Percentiles rank a stretch among this genome's conserved stretches.
Evolutionary conservation across 129 eudicot genomes (phyloP).

Genomic region (Centrapalus pauciflorus): DNA sequence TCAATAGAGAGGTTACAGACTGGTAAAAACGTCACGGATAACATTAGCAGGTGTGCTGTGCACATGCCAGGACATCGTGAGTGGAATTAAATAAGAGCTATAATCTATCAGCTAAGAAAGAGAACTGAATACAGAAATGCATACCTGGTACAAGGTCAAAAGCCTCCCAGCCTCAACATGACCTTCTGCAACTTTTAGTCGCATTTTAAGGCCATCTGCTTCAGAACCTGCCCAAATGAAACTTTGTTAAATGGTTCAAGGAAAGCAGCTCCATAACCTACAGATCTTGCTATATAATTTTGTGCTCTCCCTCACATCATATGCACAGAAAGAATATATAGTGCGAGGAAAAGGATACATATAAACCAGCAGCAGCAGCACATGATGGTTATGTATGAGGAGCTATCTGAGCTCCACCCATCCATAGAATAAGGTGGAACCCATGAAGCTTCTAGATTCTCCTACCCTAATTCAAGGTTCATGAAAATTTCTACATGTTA

Average conservation of each 20-base stretch:
- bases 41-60: not conserved
- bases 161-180: constrained; percentile 99
- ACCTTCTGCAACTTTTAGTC: constrained; percentile 73
- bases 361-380: constrained; percentile 7
- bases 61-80: constrained; percentile 11
- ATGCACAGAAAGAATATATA: not conserved
- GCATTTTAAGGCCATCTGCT: constrained; percentile 50
- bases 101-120: constrained; percentile 7
- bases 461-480: too few species aligned
- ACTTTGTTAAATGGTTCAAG: not conserved
- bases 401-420: too few species aligned
- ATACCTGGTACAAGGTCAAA: constrained; percentile 78
- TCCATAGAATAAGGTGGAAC: too few species aligned
- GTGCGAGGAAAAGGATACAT: not conserved
- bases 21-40: not conserved
- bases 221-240: constrained; percentile 43
- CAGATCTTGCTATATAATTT: not conserved
- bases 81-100: not conserved
- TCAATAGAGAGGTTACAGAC: not conserved
- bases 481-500: too few species aligned
- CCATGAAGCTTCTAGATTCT: too few species aligned
- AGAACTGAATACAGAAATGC: constrained; percentile 16
- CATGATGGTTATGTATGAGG: too few species aligned
- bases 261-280: not conserved
- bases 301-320: not conserved